A percentile compares a stretch with the other conserved stretches of the same genome.
phyloP scores from a whole-genome alignment of 371 early-diverging fungal species.

The Chytridiales sp. region DNA sequence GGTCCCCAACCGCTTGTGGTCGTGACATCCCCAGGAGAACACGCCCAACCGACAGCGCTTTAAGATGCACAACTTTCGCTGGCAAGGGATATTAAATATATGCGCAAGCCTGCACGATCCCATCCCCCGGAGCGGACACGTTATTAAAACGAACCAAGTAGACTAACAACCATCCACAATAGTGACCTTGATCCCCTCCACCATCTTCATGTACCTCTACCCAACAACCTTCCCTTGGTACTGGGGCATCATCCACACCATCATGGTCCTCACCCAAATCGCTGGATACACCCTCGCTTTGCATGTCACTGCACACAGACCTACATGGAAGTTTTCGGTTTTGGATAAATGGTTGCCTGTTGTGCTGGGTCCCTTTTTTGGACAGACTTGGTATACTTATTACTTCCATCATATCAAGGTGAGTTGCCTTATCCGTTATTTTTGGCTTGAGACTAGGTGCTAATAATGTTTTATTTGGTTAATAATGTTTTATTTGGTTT shows the following conservation, averaged over 20 bases:
- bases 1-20: no score
- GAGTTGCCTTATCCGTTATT: not conserved
- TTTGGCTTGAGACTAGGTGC: not conserved
- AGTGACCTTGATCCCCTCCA: slow-evolving; percentile 13
- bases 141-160: no score
- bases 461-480: not conserved
- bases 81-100: no score
- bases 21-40: no score
- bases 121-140: no score
- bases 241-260: slow-evolving; percentile 3
- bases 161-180: not conserved
- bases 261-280: slow-evolving; percentile 2
- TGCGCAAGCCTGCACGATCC: no score
- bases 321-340: not conserved
- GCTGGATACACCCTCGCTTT: slow-evolving; percentile 15
- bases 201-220: slow-evolving; percentile 18
- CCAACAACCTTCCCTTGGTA: slow-evolving; percentile 1
- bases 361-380: slow-evolving; percentile 37
- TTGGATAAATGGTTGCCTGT: slow-evolving; percentile 27
- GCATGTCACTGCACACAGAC: slow-evolving; percentile 18
- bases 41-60: no score
- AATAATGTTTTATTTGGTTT: not conserved
- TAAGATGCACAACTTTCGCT: no score
- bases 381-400: slow-evolving; percentile 41
- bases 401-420: slow-evolving; percentile 44